Evolutionary conservation across 768 basidiomycete genomes (phyloP).

Genomic region (Tricholoma bakamatsutake): DNA sequence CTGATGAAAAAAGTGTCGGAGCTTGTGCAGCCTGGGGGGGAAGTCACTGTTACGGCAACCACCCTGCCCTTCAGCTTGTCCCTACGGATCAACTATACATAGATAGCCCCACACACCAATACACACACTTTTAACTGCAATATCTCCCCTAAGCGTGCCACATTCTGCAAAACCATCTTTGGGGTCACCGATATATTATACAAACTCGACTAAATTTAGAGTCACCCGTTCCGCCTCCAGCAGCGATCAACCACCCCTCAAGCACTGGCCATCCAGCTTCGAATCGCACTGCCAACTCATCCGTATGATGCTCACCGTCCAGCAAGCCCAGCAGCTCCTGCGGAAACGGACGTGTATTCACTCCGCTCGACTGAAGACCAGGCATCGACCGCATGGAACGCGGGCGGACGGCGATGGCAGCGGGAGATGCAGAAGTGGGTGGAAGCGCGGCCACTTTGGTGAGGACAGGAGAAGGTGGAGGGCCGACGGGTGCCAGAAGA

Average conservation of each 20-base stretch:
- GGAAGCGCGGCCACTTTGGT: conserved; percentile 26
- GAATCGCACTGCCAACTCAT: conserved; percentile 82
- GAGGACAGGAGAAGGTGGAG: conserved; percentile 52
- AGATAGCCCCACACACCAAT: neutral
- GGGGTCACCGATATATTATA: conserved; percentile 66
- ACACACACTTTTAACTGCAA: neutral
- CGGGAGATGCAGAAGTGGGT: conserved; percentile 3
- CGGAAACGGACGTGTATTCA: conserved; percentile 36
- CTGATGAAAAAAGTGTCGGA: conserved; percentile 83
- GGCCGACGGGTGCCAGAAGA: conserved; percentile 36
- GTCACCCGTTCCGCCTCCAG: conserved; percentile 57
- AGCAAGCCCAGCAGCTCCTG: conserved; percentile 53
- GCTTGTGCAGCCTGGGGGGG: conserved; percentile 68
- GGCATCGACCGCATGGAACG: conserved; percentile 11
- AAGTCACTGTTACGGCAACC: conserved; percentile 84
- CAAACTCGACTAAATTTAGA: conserved; percentile 69
- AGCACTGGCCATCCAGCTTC: conserved; percentile 80
- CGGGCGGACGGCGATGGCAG: conserved; percentile 8
- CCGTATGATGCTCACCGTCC: conserved; percentile 89
- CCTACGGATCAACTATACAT: conserved; percentile 53
- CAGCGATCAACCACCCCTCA: conserved; percentile 59
- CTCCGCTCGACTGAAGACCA: conserved; percentile 15
- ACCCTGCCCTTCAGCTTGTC: conserved; percentile 84
- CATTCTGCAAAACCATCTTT: neutral
- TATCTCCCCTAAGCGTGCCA: neutral